Conservation (phyloP, 331 rosid species). For the Acacia concinna region DNA sequence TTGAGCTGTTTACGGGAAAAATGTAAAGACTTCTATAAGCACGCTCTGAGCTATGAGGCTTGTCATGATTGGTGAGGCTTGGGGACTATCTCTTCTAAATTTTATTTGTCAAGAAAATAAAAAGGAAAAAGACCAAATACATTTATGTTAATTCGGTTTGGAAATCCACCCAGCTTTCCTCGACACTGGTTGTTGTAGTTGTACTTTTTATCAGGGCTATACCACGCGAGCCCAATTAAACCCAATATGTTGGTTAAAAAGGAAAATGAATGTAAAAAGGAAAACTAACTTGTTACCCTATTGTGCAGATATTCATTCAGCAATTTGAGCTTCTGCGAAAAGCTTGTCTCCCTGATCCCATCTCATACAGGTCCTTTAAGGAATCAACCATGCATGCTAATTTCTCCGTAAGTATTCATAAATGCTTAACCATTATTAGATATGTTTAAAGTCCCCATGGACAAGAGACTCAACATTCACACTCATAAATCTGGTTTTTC, state of each 20-base stretch:
- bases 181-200: background rate
- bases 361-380: constrained; percentile 57
- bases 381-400: constrained; percentile 56
- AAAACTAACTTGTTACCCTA: background rate
- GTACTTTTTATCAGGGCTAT: background rate
- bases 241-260: background rate
- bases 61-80: background rate
- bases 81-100: background rate
- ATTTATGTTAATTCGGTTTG: background rate
- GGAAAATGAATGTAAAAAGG: background rate
- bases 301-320: constrained; percentile 78
- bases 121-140: background rate
- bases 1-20: background rate
- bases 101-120: background rate
- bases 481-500: constrained; percentile 17
- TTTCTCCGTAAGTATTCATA: constrained; percentile 62
- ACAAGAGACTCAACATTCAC: constrained; percentile 18
- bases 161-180: background rate
- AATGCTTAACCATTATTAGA: background rate
- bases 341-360: constrained; percentile 81
- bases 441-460: background rate
- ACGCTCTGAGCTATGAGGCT: background rate
- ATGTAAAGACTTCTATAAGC: background rate
- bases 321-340: constrained; percentile 91
- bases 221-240: background rate